Percentiles rank a stretch among this genome's conserved stretches.
phyloP scores from a whole-genome alignment of 2,329 filamentous ascomycete species.

The Iodosphaeria phyllophila region DNA sequence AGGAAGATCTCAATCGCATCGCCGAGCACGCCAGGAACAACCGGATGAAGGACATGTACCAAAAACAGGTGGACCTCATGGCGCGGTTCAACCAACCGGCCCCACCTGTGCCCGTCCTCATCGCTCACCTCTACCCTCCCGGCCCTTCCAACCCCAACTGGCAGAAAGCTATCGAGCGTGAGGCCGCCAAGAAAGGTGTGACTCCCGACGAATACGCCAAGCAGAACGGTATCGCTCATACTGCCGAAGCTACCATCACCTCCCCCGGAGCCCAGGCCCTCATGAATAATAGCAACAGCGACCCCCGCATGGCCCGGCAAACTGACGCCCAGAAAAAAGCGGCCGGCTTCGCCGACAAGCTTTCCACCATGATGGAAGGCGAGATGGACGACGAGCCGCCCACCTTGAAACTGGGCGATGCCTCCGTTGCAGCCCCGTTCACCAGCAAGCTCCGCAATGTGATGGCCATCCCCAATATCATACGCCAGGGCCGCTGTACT shows the following conservation, averaged over 20 bases:
- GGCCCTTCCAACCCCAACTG: constrained; percentile 88
- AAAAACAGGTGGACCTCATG: constrained; percentile 89
- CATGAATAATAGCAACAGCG: constrained; percentile 31
- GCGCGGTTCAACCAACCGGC: constrained; percentile 82
- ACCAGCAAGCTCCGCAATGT: constrained; percentile 96
- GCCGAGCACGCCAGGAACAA: constrained; percentile 84
- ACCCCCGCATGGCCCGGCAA: constrained; percentile 36
- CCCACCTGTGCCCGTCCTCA: constrained; percentile 80
- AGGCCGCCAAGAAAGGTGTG: constrained; percentile 62
- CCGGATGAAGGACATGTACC: constrained; percentile 97
- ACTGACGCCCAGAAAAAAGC: constrained; percentile 54
- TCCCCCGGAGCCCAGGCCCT: constrained; percentile 45
- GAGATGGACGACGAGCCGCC: constrained; percentile 84
- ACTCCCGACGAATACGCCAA: constrained; percentile 38
- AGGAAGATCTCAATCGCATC: constrained; percentile 78
- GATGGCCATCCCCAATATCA: constrained; percentile 92
- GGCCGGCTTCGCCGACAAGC: constrained; percentile 64
- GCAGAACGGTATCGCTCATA: constrained; percentile 28
- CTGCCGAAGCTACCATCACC: constrained; percentile 45
- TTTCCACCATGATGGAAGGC: constrained; percentile 74
- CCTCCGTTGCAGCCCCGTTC: constrained; percentile 91
- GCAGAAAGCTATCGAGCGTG: constrained; percentile 74
- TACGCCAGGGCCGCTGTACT: constrained; percentile 92
- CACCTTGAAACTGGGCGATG: constrained; percentile 90
- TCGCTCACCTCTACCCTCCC: constrained; percentile 87